These are phyloP conservation scores for Oehlia diaphana DNA, from an alignment of 192 early-diverging fungal genomes.

Conservation along the genomic window DNA sequence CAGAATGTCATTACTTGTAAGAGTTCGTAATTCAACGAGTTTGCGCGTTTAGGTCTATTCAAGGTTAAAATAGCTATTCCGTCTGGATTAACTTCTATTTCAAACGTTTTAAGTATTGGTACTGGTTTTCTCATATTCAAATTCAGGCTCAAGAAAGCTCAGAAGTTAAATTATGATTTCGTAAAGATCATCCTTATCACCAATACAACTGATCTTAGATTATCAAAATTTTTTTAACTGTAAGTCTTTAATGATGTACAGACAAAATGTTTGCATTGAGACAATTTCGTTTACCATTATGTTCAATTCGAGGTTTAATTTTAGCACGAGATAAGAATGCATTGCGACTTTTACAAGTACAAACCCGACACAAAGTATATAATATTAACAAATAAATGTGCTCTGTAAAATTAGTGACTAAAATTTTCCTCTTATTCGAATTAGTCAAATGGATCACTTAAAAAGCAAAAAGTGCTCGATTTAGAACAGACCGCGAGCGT, in stretches of 20 bases:
- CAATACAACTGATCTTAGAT: background rate
- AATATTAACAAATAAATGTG: background rate
- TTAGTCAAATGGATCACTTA: background rate
- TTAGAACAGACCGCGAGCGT: background rate
- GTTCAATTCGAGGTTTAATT: background rate
- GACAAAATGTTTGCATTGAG: background rate
- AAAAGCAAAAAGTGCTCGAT: background rate
- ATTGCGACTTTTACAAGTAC: background rate
- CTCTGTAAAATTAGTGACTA: background rate
- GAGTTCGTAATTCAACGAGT: slow-evolving; percentile 55
- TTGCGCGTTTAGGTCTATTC: slow-evolving; percentile 61
- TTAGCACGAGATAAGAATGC: background rate
- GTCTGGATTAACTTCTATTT: slow-evolving; percentile 41
- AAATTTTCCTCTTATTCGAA: background rate
- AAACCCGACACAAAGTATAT: background rate
- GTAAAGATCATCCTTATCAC: no score
- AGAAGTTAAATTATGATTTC: background rate
- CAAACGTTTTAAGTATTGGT: slow-evolving; percentile 40
- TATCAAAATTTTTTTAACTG: background rate
- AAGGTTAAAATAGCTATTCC: slow-evolving; percentile 67
- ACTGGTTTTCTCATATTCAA: background rate
- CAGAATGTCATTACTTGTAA: slow-evolving; percentile 38
- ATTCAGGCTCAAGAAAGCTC: background rate
- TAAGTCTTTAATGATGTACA: no score
- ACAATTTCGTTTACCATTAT: background rate